Evolutionary conservation across 2,329 filamentous ascomycete genomes (phyloP).

Genomic region (Aspergillus sp.): DNA sequence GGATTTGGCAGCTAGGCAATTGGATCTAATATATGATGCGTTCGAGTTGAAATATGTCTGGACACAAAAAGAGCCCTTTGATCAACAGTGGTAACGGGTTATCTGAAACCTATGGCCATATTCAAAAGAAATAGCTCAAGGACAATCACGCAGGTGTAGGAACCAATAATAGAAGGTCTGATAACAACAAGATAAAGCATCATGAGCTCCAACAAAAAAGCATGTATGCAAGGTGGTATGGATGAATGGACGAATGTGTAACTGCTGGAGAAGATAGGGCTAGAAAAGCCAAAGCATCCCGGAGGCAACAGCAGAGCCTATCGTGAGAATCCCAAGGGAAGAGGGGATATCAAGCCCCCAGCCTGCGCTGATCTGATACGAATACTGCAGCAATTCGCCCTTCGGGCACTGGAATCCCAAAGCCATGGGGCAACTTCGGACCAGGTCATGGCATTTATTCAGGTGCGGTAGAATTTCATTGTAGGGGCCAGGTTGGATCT

Average conservation of each 20-base stretch:
- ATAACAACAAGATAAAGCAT: not conserved
- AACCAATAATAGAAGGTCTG: not conserved
- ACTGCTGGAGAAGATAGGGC: not conserved
- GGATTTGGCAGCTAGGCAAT: not conserved
- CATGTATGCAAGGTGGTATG: not conserved
- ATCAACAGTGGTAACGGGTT: not conserved
- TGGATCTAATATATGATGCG: not conserved
- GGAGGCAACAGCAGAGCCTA: not conserved
- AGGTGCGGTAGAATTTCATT: constrained; percentile 90
- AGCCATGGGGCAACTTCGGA: constrained; percentile 78
- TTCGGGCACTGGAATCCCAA: constrained; percentile 77
- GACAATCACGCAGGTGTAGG: not conserved
- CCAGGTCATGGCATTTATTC: constrained; percentile 83
- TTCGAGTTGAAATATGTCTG: not conserved
- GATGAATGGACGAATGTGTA: not conserved
- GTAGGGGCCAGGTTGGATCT: constrained; percentile 82
- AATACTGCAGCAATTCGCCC: constrained; percentile 52
- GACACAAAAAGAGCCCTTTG: not conserved
- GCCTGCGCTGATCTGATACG: constrained; percentile 50
- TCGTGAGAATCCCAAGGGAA: not conserved
- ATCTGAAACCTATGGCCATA: not conserved
- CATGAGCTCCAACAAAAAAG: not conserved
- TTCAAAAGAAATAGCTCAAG: not conserved
- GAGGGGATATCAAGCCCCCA: not conserved
- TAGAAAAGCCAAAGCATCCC: not conserved